Evolutionary conservation across 176 grass and related monocot genomes (phyloP).

Genomic region (Coix lacrymajobi): DNA sequence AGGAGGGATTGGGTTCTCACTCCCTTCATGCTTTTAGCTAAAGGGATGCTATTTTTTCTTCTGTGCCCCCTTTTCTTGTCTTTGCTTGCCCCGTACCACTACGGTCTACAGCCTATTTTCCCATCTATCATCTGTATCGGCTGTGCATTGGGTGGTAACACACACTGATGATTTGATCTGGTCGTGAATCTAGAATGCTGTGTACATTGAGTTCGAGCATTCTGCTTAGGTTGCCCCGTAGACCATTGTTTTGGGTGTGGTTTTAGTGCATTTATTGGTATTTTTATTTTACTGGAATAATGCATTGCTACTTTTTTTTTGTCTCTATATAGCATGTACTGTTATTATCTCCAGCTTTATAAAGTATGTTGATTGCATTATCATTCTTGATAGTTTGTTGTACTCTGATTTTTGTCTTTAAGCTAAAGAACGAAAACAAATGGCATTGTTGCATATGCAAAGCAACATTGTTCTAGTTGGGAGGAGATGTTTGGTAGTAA

Average conservation of each 20-base stretch:
- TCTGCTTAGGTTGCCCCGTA: not conserved
- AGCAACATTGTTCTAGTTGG: not conserved
- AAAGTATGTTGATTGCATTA: slow-evolving; percentile 3
- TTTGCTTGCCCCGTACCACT: not conserved
- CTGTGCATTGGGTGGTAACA: not conserved
- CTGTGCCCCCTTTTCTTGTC: not conserved
- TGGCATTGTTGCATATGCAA: not conserved
- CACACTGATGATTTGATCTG: not conserved
- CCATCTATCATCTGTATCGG: not conserved
- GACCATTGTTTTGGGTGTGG: not conserved
- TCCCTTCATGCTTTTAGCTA: not conserved
- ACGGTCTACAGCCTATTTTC: not conserved
- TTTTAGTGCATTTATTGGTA: not conserved
- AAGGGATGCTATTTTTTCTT: not conserved
- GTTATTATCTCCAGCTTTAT: not conserved
- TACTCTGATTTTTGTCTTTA: not conserved
- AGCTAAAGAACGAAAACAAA: not conserved
- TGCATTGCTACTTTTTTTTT: not conserved
- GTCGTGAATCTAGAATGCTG: not conserved
- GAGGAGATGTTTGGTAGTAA: not conserved
- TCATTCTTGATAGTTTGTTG: not conserved
- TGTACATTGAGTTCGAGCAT: slow-evolving; percentile 1
- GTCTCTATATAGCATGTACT: not conserved
- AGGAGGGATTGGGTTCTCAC: not conserved
- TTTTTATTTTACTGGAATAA: not conserved